phyloP scores from a whole-genome alignment of 2,329 filamentous ascomycete species.

The Phyllosticta citriasiana region DNA sequence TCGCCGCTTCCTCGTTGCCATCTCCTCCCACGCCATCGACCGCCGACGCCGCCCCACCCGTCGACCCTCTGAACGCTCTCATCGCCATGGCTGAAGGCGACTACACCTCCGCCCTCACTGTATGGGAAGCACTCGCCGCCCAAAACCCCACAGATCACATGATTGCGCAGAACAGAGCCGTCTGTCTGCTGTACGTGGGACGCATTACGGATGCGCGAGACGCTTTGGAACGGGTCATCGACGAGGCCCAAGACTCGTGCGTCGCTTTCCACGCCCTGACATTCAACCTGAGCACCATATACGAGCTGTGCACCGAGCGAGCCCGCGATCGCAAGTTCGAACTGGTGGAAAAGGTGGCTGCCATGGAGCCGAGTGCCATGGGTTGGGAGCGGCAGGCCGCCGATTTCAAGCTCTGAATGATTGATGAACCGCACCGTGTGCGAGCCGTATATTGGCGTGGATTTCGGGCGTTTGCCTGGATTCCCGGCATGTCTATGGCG shows the following conservation, averaged over 20 bases:
- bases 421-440: neutral
- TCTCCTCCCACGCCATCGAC: conserved; percentile 1
- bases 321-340: conserved; percentile 58
- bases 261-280: conserved; percentile 62
- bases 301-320: conserved; percentile 79
- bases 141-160: conserved; percentile 51
- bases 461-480: neutral
- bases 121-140: conserved; percentile 48
- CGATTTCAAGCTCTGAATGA: conserved; percentile 61
- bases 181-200: conserved; percentile 75
- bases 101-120: conserved; percentile 52
- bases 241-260: conserved; percentile 41
- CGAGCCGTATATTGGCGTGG: neutral
- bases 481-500: neutral
- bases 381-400: conserved; percentile 63
- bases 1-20: conserved; percentile 23
- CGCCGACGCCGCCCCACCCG: conserved; percentile 7
- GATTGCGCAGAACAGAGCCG: conserved; percentile 70
- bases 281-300: conserved; percentile 85
- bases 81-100: conserved; percentile 69
- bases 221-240: conserved; percentile 57
- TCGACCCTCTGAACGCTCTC: conserved; percentile 53
- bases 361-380: conserved; percentile 37
- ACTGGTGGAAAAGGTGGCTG: conserved; percentile 61
- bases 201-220: conserved; percentile 53